Evolutionary conservation across 768 basidiomycete species (phyloP).

Genomic region (Lactarius indigo): DNA sequence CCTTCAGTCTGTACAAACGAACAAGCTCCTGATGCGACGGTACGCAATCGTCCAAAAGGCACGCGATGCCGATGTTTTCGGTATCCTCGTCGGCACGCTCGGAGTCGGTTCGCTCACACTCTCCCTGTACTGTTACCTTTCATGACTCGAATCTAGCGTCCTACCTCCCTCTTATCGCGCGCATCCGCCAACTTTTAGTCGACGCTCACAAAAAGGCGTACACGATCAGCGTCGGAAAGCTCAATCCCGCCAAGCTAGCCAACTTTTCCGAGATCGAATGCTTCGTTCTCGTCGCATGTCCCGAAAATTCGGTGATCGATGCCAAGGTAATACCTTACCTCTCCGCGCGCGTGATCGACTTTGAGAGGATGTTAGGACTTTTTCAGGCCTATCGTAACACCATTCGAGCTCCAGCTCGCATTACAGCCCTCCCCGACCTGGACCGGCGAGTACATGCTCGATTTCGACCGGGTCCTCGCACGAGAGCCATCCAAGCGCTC

Average conservation of each 20-base stretch:
- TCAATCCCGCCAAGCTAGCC: conserved; percentile 90
- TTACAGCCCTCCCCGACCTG: conserved; percentile 65
- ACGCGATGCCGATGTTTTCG: conserved; percentile 89
- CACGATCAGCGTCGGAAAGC: conserved; percentile 91
- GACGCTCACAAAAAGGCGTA: conserved; percentile 83
- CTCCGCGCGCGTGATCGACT: neutral
- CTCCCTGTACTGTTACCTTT: neutral
- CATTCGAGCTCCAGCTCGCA: conserved; percentile 84
- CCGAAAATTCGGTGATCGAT: conserved; percentile 83
- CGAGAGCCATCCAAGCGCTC: conserved; percentile 26
- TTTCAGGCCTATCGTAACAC: conserved; percentile 86
- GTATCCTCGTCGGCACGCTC: conserved; percentile 91
- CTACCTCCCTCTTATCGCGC: conserved; percentile 80
- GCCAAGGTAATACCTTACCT: conserved; percentile 46
- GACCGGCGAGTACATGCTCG: conserved; percentile 76
- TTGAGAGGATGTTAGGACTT: conserved; percentile 62
- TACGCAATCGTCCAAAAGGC: conserved; percentile 86
- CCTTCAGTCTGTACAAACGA: conserved; percentile 66
- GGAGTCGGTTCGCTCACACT: conserved; percentile 62
- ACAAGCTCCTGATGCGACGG: conserved; percentile 83
- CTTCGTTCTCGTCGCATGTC: conserved; percentile 92
- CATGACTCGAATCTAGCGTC: conserved; percentile 46
- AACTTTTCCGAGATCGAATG: conserved; percentile 97
- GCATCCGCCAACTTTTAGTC: conserved; percentile 68
- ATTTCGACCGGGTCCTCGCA: conserved; percentile 61